Evolutionary conservation across 83 land plant species (phyloP).

Genomic region (Picea abies): DNA sequence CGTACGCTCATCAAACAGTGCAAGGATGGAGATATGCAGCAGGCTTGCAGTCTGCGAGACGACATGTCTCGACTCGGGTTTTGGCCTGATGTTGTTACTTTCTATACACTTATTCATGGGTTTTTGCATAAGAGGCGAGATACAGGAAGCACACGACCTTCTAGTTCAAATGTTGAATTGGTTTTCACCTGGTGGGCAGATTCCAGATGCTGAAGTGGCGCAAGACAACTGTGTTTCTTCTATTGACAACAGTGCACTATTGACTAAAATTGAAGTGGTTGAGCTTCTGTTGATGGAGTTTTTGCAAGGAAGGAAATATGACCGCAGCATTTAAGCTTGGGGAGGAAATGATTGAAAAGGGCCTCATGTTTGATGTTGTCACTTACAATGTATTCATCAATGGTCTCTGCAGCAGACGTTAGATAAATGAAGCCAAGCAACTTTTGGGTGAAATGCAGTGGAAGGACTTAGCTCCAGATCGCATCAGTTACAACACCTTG

Average conservation of each 20-base stretch:
- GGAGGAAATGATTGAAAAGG: conserved; percentile 49
- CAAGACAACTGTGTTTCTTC: no score
- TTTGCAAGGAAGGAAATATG: conserved; percentile 57
- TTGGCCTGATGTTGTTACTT: conserved; percentile 38
- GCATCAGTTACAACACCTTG: conserved; percentile 58
- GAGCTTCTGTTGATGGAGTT: conserved; percentile 43
- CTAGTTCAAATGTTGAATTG: conserved; percentile 27
- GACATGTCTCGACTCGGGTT: no score
- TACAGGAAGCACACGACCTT: conserved; percentile 36
- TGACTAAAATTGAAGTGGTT: no score
- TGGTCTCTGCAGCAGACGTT: conserved; percentile 40
- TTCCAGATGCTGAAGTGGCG: background rate
- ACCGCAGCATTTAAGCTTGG: conserved; percentile 41
- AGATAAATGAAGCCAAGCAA: conserved; percentile 33
- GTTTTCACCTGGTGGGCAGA: background rate
- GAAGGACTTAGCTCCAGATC: conserved; percentile 49
- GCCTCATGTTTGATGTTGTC: conserved; percentile 44
- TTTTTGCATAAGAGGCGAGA: conserved; percentile 49
- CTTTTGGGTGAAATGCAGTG: conserved; percentile 39
- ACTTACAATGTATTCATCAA: conserved; percentile 66
- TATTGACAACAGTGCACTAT: no score
- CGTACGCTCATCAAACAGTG: no score
- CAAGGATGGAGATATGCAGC: no score
- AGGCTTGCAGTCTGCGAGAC: no score
- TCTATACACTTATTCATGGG: conserved; percentile 41